A percentile compares a stretch with the other conserved stretches of the same genome.
These are phyloP conservation scores for Vitis rupestris DNA, from an alignment of 164 flowering plant species.

Conservation along the genomic window DNA sequence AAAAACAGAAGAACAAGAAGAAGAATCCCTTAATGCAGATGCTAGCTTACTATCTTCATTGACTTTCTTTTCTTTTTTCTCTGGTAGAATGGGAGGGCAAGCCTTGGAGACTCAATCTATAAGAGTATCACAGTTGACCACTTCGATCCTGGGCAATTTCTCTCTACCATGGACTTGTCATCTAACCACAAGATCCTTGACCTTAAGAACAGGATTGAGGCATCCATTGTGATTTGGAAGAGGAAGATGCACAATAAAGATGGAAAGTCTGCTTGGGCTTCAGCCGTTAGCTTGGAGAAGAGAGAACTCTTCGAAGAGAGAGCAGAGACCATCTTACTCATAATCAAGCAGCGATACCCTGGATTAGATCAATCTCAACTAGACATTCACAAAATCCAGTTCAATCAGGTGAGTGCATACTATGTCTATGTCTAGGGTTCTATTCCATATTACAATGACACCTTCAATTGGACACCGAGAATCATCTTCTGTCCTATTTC, in stretches of 20 bases:
- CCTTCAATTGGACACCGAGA: too few relatives aligned
- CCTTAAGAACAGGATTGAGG: conserved; percentile 71
- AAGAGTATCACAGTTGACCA: conserved; percentile 61
- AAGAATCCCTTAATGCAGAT: not conserved
- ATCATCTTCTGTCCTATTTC: too few relatives aligned
- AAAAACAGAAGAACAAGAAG: conserved; percentile 3
- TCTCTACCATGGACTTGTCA: conserved; percentile 52
- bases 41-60: not conserved
- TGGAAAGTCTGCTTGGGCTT: conserved; percentile 55
- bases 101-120: conserved; percentile 59
- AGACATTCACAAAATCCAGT: conserved; percentile 61
- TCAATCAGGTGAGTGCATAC: conserved; percentile 40
- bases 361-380: conserved; percentile 63
- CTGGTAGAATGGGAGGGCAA: conserved; percentile 64
- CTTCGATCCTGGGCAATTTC: conserved; percentile 58
- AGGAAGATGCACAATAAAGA: conserved; percentile 73
- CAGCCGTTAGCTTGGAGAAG: conserved; percentile 65
- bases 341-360: conserved; percentile 62
- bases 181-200: conserved; percentile 68
- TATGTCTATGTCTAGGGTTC: not conserved
- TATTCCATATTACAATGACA: not conserved
- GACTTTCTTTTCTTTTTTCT: not conserved
- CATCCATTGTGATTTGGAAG: conserved; percentile 70
- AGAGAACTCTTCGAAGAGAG: conserved; percentile 73
- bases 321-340: conserved; percentile 64